Evolutionary conservation across 2,329 filamentous ascomycete species (phyloP), one percentile per base, ranked within the genome.

Genomic region (Dichotomopilus funicola): DNA sequence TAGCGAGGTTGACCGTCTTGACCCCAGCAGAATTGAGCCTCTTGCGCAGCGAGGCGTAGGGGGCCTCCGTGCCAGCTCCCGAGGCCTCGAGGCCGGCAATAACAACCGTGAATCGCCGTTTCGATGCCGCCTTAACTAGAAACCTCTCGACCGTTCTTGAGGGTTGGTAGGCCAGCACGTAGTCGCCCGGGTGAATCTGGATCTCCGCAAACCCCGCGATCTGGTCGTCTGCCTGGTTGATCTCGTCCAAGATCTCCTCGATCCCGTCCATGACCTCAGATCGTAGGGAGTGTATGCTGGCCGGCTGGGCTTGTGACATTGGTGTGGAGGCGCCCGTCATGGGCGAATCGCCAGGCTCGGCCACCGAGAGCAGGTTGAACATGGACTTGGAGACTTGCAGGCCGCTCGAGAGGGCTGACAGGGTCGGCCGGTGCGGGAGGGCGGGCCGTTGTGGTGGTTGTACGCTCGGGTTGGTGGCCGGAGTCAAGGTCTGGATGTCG

Each of bases 181-280:
- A 87, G 71, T 99, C 92, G 67, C 92, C 91, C 1, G 89, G 88
- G 68, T 95, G 89, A 61, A 99, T 95, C 70, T 96, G 89, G 48
- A 95, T 89, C 60, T 95, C 87, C 2, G 91, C 89, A 61, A 91
- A 88, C 27, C 85, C 83, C 1, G 92, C 89, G 64, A 99, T 95
- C 71, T 96, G 91, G 66, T 95, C 90, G 68, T 96, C 94, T 6
- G 91, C 91, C 67, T 92, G 88, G 62, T 88, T 87, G 55, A 99
- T 85, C 73, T 99, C 94, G 67, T 99, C 94, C 70, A 95, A 88
- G 58, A 99, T 91, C 70, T 99, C 94, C 65, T 90, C 86, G 65
- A 99, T 96, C 43, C 91, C 94, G 64, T 94, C 89, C 62, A 96
- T 86, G 33, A 97, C 87, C 71, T 97, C 94, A 11, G 89, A 89